These are phyloP conservation scores for Quaeritorhiza haematococci DNA, from an alignment of 371 early-diverging fungal genomes.

Conservation along the genomic window DNA sequence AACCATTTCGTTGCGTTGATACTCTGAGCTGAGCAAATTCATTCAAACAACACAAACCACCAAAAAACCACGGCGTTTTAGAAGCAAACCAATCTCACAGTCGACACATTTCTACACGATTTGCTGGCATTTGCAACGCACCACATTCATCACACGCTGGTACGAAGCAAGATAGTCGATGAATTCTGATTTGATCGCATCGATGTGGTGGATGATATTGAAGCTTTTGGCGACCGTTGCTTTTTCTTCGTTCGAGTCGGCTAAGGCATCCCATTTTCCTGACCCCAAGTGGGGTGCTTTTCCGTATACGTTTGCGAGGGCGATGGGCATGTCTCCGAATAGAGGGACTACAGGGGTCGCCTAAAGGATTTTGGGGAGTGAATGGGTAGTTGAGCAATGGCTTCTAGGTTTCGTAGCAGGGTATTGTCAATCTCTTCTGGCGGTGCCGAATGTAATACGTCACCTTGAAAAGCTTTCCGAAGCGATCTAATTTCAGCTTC, in stretches of 20 bases:
- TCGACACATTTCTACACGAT: too few relatives aligned
- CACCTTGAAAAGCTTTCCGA: slow-evolving; percentile 36
- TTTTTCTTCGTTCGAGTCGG: slow-evolving; percentile 10
- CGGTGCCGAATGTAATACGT: neutral
- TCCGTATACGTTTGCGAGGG: slow-evolving; percentile 22
- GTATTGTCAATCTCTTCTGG: too few relatives aligned
- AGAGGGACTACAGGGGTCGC: slow-evolving; percentile 38
- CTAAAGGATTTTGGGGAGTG: slow-evolving; percentile 8
- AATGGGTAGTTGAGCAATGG: too few relatives aligned
- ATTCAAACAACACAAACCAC: too few relatives aligned
- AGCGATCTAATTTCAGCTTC: slow-evolving; percentile 35
- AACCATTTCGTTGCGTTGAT: too few relatives aligned
- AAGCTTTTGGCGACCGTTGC: slow-evolving; percentile 9
- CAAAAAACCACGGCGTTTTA: neutral
- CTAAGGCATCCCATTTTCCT: slow-evolving; percentile 23
- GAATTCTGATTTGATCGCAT: slow-evolving; percentile 12
- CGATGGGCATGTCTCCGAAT: slow-evolving; percentile 39
- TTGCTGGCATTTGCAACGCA: too few relatives aligned
- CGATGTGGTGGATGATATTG: slow-evolving; percentile 10
- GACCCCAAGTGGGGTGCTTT: slow-evolving; percentile 29
- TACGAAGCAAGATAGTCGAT: slow-evolving; percentile 12
- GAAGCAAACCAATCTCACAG: slow-evolving; percentile 5
- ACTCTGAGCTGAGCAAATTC: too few relatives aligned
- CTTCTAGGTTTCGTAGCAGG: too few relatives aligned
- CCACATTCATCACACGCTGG: too few relatives aligned